Conservation (phyloP, 345 rosid genomes). For the Pseudoturritis turrita region DNA sequence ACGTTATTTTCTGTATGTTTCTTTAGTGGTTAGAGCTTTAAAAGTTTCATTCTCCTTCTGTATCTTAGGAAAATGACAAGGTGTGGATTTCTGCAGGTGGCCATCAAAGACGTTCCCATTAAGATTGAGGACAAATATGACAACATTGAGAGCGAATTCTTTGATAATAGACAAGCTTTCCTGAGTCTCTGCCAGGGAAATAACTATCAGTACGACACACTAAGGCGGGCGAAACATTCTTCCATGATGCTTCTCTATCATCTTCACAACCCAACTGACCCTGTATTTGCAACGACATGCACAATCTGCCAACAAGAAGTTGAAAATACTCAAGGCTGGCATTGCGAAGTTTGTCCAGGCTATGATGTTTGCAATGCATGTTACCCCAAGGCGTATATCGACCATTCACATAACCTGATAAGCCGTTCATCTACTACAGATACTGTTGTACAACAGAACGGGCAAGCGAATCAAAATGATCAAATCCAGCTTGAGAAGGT, state of each 20-base stretch:
- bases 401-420: slow-evolving; percentile 83
- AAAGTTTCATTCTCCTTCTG: not conserved
- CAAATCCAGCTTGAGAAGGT: not conserved
- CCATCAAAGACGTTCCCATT: slow-evolving; percentile 53
- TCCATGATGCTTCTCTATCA: slow-evolving; percentile 98
- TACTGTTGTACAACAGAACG: slow-evolving; percentile 62
- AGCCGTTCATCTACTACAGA: slow-evolving; percentile 71
- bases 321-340: slow-evolving; percentile 93
- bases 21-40: too few species aligned
- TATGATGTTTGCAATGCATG: slow-evolving; percentile 82
- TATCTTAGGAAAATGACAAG: slow-evolving; percentile 1
- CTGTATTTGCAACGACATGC: slow-evolving; percentile 86
- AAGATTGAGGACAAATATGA: slow-evolving; percentile 80
- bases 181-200: slow-evolving; percentile 90
- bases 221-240: slow-evolving; percentile 94
- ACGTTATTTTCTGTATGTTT: slow-evolving; percentile 54
- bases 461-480: slow-evolving; percentile 57
- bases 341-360: slow-evolving; percentile 76
- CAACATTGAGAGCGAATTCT: slow-evolving; percentile 82
- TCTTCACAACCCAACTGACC: slow-evolving; percentile 93
- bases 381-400: slow-evolving; percentile 64
- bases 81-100: slow-evolving; percentile 40
- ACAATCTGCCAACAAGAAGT: slow-evolving; percentile 69
- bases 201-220: slow-evolving; percentile 90
- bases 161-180: slow-evolving; percentile 91